phyloP scores from a whole-genome alignment of 495 filamentous ascomycete genomes.

The Aspergillus mulundensis region DNA sequence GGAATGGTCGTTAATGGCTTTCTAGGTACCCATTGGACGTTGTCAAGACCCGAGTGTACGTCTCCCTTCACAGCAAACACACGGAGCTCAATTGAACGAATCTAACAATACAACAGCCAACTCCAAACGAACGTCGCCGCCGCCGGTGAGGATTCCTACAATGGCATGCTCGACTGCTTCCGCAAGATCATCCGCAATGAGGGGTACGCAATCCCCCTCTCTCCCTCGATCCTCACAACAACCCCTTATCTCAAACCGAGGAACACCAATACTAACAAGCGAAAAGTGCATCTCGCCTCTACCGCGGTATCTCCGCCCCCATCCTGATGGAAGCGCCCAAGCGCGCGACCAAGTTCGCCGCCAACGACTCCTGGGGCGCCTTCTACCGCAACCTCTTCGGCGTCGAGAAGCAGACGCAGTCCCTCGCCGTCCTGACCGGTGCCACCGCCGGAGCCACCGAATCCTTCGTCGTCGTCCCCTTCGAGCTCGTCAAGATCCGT shows the following conservation, averaged over 20 bases:
- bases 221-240: neutral
- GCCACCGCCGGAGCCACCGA: slow-evolving; percentile 94
- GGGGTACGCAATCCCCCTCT: slow-evolving; percentile 57
- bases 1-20: slow-evolving; percentile 5
- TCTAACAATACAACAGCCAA: slow-evolving; percentile 52
- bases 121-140: slow-evolving; percentile 67
- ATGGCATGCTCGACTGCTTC: slow-evolving; percentile 97
- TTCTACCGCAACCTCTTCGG: slow-evolving; percentile 85
- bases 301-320: slow-evolving; percentile 91
- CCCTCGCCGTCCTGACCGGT: slow-evolving; percentile 84
- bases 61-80: neutral
- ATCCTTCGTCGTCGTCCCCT: slow-evolving; percentile 90
- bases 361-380: slow-evolving; percentile 96
- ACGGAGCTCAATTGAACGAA: neutral
- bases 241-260: neutral
- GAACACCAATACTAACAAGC: slow-evolving; percentile 4
- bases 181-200: slow-evolving; percentile 91
- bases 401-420: slow-evolving; percentile 79
- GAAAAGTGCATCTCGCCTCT: slow-evolving; percentile 61
- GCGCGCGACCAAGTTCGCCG: slow-evolving; percentile 96
- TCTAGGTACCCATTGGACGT: slow-evolving; percentile 91
- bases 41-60: slow-evolving; percentile 96
- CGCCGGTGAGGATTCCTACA: slow-evolving; percentile 75
- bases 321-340: slow-evolving; percentile 99
- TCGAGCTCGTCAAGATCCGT: slow-evolving; percentile 94